A percentile compares a stretch with the other conserved stretches of the same genome.
Conservation (phyloP, 148 eudicot species). For the Cornus kousa region DNA sequence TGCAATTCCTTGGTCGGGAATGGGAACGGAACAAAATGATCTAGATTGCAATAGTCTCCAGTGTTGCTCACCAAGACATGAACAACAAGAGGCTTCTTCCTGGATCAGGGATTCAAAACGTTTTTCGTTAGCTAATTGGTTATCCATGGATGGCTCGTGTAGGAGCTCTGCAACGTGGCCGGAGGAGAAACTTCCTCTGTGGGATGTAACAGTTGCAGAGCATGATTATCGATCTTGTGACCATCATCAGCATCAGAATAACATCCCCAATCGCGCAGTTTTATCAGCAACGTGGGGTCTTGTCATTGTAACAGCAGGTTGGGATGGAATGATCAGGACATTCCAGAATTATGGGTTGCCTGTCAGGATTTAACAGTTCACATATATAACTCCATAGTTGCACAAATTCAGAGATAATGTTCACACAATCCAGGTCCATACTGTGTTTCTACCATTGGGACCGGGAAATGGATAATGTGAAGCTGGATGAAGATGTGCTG, state of each 20-base stretch:
- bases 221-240: not conserved
- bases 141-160: constrained; percentile 35
- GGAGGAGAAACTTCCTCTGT: constrained; percentile 57
- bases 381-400: not conserved
- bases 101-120: constrained; percentile 26
- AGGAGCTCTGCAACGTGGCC: constrained; percentile 65
- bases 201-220: constrained; percentile 14
- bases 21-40: constrained; percentile 3
- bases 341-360: constrained; percentile 80
- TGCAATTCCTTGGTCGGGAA: constrained; percentile 58
- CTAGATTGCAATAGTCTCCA: not conserved
- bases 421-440: too few species aligned
- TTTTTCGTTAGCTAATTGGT: constrained; percentile 45
- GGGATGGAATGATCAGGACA: constrained; percentile 59
- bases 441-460: not conserved
- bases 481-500: not conserved
- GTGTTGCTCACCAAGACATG: constrained; percentile 4
- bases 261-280: constrained; percentile 1
- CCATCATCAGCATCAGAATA: constrained; percentile 1
- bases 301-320: constrained; percentile 57
- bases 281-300: constrained; percentile 59
- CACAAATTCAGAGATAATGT: not conserved
- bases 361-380: constrained; percentile 28
- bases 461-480: not conserved
- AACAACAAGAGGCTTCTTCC: constrained; percentile 20